phyloP scores from a whole-genome alignment of 768 basidiomycete genomes.

The Sarcomyxa edulis region DNA sequence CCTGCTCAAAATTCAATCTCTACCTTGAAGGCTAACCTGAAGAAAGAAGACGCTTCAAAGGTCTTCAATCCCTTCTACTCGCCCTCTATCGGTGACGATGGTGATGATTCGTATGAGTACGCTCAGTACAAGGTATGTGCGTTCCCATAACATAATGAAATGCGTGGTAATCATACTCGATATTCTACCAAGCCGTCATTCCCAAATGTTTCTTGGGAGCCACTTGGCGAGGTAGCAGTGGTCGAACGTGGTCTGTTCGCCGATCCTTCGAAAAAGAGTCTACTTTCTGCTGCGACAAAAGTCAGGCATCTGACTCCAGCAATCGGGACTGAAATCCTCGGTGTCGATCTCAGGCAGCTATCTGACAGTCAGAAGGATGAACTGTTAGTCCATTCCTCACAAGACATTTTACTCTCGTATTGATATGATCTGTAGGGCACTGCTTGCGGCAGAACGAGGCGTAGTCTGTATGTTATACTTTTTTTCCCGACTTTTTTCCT shows the following conservation, averaged over 20 bases:
- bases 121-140: conserved; percentile 52
- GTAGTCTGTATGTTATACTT: conserved; percentile 56
- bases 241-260: conserved; percentile 64
- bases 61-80: conserved; percentile 65
- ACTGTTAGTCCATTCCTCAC: conserved; percentile 40
- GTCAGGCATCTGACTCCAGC: conserved; percentile 64
- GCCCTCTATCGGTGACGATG: conserved; percentile 46
- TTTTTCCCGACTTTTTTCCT: conserved; percentile 1
- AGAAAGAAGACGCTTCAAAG: too few species aligned
- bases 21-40: neutral
- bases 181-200: conserved; percentile 47
- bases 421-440: conserved; percentile 36
- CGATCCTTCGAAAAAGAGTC: conserved; percentile 61
- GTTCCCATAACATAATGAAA: neutral
- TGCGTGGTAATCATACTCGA: conserved; percentile 1
- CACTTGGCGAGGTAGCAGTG: conserved; percentile 52
- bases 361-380: conserved; percentile 71
- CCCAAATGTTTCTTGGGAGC: conserved; percentile 60
- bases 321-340: conserved; percentile 72
- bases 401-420: conserved; percentile 3
- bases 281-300: conserved; percentile 61
- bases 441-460: conserved; percentile 70
- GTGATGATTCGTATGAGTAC: conserved; percentile 46
- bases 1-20: conserved; percentile 1
- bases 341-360: conserved; percentile 69